A percentile compares a stretch with the other conserved stretches of the same genome.
Conservation (phyloP, 2,329 filamentous ascomycete genomes). For the Metarhizium anisopliae region DNA sequence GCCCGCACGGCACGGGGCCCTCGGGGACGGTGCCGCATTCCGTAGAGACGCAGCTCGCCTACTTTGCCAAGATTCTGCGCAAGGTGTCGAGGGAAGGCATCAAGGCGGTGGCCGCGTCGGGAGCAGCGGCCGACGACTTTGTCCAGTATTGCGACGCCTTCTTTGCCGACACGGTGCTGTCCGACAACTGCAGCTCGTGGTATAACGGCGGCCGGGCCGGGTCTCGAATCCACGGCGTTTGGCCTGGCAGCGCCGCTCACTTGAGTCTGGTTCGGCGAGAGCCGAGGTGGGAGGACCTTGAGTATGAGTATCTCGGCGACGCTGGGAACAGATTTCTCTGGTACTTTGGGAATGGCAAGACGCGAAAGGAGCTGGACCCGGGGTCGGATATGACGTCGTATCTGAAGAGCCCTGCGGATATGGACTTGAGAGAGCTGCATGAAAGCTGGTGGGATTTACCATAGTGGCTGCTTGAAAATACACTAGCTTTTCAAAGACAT, state of each 20-base stretch:
- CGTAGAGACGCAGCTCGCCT: too few relatives aligned
- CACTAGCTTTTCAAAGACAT: background rate
- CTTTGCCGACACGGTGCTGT: constrained; percentile 44
- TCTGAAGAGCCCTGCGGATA: constrained; percentile 42
- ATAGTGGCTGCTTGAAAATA: background rate
- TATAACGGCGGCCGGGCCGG: constrained; percentile 59
- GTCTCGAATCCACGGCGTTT: constrained; percentile 56
- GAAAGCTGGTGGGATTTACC: constrained; percentile 53
- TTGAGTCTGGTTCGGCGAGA: constrained; percentile 46
- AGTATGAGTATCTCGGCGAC: constrained; percentile 35
- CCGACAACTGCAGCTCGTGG: constrained; percentile 61
- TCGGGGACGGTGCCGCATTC: too few relatives aligned
- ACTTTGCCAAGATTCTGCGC: constrained; percentile 45
- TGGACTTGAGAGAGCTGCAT: constrained; percentile 54
- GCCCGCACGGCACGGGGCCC: too few relatives aligned
- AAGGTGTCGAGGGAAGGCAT: constrained; percentile 60
- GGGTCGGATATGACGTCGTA: constrained; percentile 55
- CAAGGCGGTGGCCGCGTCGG: constrained; percentile 47
- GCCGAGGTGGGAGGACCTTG: constrained; percentile 48
- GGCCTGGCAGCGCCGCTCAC: constrained; percentile 59
- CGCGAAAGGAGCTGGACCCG: constrained; percentile 45
- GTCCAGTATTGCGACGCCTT: constrained; percentile 49
- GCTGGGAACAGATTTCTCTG: constrained; percentile 46
- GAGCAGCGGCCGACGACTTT: constrained; percentile 55
- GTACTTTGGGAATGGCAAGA: constrained; percentile 61